phyloP scores from a whole-genome alignment of 331 rosid genomes.

The Acacia concinna region DNA sequence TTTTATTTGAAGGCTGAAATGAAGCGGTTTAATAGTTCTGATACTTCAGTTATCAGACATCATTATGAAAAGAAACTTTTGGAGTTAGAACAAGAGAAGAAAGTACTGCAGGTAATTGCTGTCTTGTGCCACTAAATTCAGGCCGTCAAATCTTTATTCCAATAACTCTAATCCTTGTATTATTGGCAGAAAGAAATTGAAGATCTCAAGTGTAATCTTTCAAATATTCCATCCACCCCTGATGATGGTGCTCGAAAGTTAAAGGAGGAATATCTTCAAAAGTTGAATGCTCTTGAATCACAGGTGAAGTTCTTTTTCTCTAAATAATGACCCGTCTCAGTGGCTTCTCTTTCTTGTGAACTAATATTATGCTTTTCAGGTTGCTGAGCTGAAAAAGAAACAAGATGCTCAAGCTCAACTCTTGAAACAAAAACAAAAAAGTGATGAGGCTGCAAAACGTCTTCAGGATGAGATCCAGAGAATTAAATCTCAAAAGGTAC shows the following conservation, averaged over 20 bases:
- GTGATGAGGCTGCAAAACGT: conserved; percentile 84
- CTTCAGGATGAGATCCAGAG: conserved; percentile 91
- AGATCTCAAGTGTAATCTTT: conserved; percentile 59
- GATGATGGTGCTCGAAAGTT: conserved; percentile 87
- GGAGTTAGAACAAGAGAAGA: conserved; percentile 89
- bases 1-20: conserved; percentile 75
- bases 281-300: conserved; percentile 77
- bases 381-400: conserved; percentile 77
- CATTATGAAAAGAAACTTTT: conserved; percentile 91
- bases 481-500: conserved; percentile 89
- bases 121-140: conserved; percentile 4
- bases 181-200: conserved; percentile 82
- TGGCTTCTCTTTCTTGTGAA: conserved; percentile 9
- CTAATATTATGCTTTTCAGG: conserved; percentile 57
- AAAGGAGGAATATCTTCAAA: conserved; percentile 87
- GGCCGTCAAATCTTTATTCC: conserved; percentile 21
- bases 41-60: conserved; percentile 74
- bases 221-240: conserved; percentile 67
- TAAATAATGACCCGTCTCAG: conserved; percentile 1
- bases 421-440: conserved; percentile 77
- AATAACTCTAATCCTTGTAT: conserved; percentile 18
- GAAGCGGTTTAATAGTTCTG: conserved; percentile 65
- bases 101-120: conserved; percentile 66
- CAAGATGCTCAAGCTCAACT: conserved; percentile 93
- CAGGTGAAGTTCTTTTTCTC: conserved; percentile 57